Conservation (phyloP, 805 yeast species). For the Naumovozyma castellii region DNA sequence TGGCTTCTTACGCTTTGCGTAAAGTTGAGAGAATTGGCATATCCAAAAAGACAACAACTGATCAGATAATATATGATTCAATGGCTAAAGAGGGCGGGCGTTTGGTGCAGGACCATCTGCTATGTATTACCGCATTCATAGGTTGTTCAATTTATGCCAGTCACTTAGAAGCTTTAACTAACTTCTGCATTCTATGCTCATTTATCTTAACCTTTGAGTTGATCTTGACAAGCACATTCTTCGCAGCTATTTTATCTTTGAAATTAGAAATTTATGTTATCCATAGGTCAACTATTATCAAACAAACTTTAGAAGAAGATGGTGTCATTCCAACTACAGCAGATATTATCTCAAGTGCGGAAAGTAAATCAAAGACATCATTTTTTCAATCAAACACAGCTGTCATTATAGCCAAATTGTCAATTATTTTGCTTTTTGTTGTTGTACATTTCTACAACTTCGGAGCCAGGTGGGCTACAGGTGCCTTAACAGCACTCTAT, state of each 20-base stretch:
- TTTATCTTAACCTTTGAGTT: slow-evolving; percentile 64
- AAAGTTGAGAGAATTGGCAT: slow-evolving; percentile 28
- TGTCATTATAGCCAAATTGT: slow-evolving; percentile 50
- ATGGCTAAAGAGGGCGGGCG: slow-evolving; percentile 31
- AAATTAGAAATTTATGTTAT: slow-evolving; percentile 84
- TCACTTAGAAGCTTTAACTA: slow-evolving; percentile 62
- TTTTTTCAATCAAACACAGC: slow-evolving; percentile 31
- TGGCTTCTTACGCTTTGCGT: slow-evolving; percentile 51
- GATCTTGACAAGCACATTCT: slow-evolving; percentile 68
- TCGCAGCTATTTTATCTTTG: slow-evolving; percentile 70
- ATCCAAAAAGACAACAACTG: slow-evolving; percentile 24
- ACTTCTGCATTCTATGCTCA: slow-evolving; percentile 69
- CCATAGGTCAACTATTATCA: slow-evolving; percentile 68
- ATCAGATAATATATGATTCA: slow-evolving; percentile 27
- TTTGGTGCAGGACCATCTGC: slow-evolving; percentile 59
- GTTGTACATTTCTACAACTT: slow-evolving; percentile 59
- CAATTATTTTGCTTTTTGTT: slow-evolving; percentile 47
- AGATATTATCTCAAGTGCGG: slow-evolving; percentile 44
- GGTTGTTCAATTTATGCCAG: slow-evolving; percentile 57
- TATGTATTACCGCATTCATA: slow-evolving; percentile 61
- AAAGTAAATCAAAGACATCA: slow-evolving; percentile 14
- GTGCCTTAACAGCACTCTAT: slow-evolving; percentile 28
- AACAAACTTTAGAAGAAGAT: slow-evolving; percentile 82
- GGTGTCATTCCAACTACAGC: slow-evolving; percentile 75
- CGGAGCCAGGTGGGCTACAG: slow-evolving; percentile 53